Conservation (phyloP, 2,329 filamentous ascomycete genomes). For the Colletotrichum lentis region DNA sequence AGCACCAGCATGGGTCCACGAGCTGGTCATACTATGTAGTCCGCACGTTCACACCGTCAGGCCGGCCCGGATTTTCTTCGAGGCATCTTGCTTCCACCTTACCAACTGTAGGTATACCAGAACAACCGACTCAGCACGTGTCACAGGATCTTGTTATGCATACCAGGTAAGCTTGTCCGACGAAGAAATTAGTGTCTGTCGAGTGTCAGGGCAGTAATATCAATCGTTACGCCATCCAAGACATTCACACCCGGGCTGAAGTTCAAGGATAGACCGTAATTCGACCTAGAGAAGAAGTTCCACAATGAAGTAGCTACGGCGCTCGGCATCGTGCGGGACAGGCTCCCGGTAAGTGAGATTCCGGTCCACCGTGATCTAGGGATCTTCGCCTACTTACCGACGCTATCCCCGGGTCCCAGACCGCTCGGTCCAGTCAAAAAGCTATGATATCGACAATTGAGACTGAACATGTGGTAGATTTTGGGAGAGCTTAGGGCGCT, state of each 20-base stretch:
- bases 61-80: too few relatives aligned
- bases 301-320: background rate
- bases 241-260: slow-evolving; percentile 16
- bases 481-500: slow-evolving; percentile 4
- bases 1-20: too few relatives aligned
- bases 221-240: background rate
- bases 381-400: too few relatives aligned
- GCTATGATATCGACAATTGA: background rate
- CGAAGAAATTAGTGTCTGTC: background rate
- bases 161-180: too few relatives aligned
- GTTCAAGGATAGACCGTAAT: slow-evolving; percentile 4
- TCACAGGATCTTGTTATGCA: too few relatives aligned
- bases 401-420: too few relatives aligned
- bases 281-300: background rate
- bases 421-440: too few relatives aligned
- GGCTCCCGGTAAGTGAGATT: background rate
- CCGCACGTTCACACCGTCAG: too few relatives aligned
- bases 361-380: background rate
- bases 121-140: too few relatives aligned
- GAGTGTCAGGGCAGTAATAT: background rate
- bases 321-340: slow-evolving; percentile 10
- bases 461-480: background rate
- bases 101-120: too few relatives aligned
- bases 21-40: too few relatives aligned
- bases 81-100: too few relatives aligned